Base-by-base conservation (phyloP, 2,329 filamentous ascomycete genomes). In the Fusarium albidum region DNA sequence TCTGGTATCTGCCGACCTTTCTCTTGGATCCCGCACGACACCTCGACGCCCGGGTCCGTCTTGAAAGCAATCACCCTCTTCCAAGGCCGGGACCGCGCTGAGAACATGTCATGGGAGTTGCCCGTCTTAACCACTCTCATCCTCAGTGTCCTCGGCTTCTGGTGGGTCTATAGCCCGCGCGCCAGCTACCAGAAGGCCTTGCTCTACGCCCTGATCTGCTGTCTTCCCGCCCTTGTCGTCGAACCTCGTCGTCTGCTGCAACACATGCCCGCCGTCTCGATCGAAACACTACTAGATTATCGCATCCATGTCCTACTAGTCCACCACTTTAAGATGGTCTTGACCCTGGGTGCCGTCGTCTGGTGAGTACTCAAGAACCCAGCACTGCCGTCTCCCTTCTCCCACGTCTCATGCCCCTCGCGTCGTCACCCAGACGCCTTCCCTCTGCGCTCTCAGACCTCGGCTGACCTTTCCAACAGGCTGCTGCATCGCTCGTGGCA, bases 401-500 rank as follows among this genome's bases (percentile, higher is more conserved):
- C 37, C 32, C 18, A 28, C 38, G 50, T 34, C 49, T 44, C 41
- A 33, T 52, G 38, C 32, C 27, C 33, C 31, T 50, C 14, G 17
- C 29, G n/a, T 47, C 33, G 29, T 34, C 34, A 29, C 15, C n/a
- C 18, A 14, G 18, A 17, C 37, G 48, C 26, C 33, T 26, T 25
- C 10, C 29, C 34, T 29, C 32, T 31, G 32, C 32, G 42, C 43
- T 41, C 21, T 15, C 26, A 31, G 34, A 21, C 18, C 28, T 37
- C n/a, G 39, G 52, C 61, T 65, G 43, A 66, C 46, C 49, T 28
- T 46, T 26, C 42, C 37, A 26, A 31, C 28, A 95, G 91, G 92
- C 83, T 96, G 56, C 81, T 92, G 54, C 89, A 91, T 72, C 88
- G 95, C 70, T 91, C 92, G 57, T 92, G 90, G 77, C 90, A 93